Evolutionary conservation across 768 basidiomycete species (phyloP).

Genomic region (Udeniomyces megalosporus): DNA sequence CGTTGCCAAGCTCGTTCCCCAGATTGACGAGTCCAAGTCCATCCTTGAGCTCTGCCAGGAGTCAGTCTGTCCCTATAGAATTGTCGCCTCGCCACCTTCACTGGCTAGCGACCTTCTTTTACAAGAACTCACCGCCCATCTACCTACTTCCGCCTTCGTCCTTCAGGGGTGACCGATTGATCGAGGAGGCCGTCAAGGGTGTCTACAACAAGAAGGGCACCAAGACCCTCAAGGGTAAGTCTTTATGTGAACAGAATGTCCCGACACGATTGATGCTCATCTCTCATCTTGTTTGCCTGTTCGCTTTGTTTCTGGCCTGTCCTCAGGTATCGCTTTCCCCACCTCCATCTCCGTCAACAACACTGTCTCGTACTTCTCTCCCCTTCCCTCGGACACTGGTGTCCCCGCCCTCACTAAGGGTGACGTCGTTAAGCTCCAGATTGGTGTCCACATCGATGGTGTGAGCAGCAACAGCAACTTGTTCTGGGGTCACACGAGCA

Average conservation of each 20-base stretch:
- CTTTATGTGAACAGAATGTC: too few relatives aligned
- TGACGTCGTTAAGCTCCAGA: conserved; percentile 88
- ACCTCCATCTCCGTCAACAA: conserved; percentile 91
- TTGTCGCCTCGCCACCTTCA: neutral
- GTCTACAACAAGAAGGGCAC: conserved; percentile 85
- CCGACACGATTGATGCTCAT: neutral
- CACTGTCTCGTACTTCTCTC: conserved; percentile 86
- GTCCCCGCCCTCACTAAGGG: conserved; percentile 36
- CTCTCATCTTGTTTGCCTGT: neutral
- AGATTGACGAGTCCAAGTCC: conserved; percentile 65
- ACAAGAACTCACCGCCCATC: neutral
- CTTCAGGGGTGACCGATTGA: conserved; percentile 61
- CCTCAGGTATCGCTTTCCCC: conserved; percentile 76
- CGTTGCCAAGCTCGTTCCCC: conserved; percentile 65
- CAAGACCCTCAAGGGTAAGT: conserved; percentile 70
- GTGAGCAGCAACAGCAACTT: conserved; percentile 3
- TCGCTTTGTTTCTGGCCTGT: neutral
- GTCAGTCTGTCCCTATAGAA: too few relatives aligned
- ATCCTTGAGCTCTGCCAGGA: conserved; percentile 72
- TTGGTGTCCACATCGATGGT: conserved; percentile 96
- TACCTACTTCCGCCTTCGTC: neutral
- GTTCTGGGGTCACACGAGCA: neutral
- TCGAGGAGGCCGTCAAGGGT: conserved; percentile 65
- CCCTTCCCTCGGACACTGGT: conserved; percentile 56
- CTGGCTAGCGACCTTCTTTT: too few relatives aligned